These are phyloP conservation scores for Trichoderma semiorbis DNA, from an alignment of 2,329 filamentous ascomycete genomes.

Conservation along the genomic window DNA sequence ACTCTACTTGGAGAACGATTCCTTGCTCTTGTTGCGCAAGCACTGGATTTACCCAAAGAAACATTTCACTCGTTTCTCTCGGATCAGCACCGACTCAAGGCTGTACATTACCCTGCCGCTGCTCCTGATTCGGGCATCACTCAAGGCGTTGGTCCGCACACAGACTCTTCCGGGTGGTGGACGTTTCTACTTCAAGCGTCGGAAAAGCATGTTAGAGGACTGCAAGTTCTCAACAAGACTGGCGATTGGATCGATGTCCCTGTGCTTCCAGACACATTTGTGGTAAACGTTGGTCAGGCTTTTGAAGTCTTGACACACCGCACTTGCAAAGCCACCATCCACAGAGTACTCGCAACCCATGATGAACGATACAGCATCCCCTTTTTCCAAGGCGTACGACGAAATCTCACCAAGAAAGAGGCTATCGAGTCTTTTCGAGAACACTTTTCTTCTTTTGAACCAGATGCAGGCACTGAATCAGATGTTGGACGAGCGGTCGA, in stretches of 20 bases:
- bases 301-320: conserved; percentile 56
- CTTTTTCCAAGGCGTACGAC: conserved; percentile 49
- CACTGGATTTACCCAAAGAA: conserved; percentile 46
- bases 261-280: conserved; percentile 46
- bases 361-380: conserved; percentile 42
- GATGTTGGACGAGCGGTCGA: conserved; percentile 40
- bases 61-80: conserved; percentile 52
- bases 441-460: conserved; percentile 34
- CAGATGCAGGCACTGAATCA: conserved; percentile 28
- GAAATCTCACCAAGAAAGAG: conserved; percentile 43
- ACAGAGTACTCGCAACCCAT: conserved; percentile 38
- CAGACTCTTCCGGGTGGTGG: conserved; percentile 62
- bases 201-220: conserved; percentile 44
- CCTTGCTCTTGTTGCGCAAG: conserved; percentile 53
- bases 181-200: conserved; percentile 62
- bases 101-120: conserved; percentile 49
- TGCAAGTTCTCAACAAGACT: conserved; percentile 48
- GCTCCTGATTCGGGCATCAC: background rate
- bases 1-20: conserved; percentile 51
- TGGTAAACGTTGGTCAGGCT: conserved; percentile 57
- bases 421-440: conserved; percentile 37
- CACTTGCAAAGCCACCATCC: conserved; percentile 50
- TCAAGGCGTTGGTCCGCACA: conserved; percentile 61
- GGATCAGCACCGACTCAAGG: conserved; percentile 57
- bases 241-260: conserved; percentile 51